Percentiles rank a stretch among this genome's conserved stretches.
Conservation (phyloP, 768 basidiomycete species). For the Lactarius akahatsu region DNA sequence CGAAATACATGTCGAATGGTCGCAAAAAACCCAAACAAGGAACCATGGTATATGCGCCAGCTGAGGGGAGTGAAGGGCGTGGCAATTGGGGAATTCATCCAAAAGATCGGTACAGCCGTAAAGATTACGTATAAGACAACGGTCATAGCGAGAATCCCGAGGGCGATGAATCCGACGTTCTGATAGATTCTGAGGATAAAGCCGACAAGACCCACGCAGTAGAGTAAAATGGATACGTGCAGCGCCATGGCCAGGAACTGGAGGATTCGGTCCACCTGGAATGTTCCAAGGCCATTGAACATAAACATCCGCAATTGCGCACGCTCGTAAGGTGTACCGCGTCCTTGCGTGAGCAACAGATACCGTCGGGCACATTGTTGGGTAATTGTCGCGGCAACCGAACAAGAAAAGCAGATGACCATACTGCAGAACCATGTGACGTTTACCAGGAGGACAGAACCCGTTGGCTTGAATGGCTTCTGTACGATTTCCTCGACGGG, state of each 20-base stretch:
- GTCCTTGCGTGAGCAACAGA: background rate
- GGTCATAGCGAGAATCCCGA: background rate
- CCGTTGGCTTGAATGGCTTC: background rate
- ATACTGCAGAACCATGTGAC: slow-evolving; percentile 14
- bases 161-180: background rate
- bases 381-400: slow-evolving; percentile 4
- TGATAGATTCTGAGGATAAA: background rate
- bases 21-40: background rate
- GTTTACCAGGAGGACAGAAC: slow-evolving; percentile 1
- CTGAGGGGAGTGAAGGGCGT: too few relatives aligned
- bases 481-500: background rate
- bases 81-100: background rate
- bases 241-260: background rate
- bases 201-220: background rate
- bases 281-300: background rate
- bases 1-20: background rate
- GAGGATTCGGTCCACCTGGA: background rate
- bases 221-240: slow-evolving; percentile 3
- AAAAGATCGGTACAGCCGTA: background rate
- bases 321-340: background rate
- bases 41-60: background rate
- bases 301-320: slow-evolving; percentile 3
- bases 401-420: background rate
- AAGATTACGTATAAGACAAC: background rate
- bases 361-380: slow-evolving; percentile 18